A percentile compares a stretch with the other conserved stretches of the same genome.
Evolutionary conservation across 1,139 yeast species (phyloP).

Genomic region (Yarrowia galli): DNA sequence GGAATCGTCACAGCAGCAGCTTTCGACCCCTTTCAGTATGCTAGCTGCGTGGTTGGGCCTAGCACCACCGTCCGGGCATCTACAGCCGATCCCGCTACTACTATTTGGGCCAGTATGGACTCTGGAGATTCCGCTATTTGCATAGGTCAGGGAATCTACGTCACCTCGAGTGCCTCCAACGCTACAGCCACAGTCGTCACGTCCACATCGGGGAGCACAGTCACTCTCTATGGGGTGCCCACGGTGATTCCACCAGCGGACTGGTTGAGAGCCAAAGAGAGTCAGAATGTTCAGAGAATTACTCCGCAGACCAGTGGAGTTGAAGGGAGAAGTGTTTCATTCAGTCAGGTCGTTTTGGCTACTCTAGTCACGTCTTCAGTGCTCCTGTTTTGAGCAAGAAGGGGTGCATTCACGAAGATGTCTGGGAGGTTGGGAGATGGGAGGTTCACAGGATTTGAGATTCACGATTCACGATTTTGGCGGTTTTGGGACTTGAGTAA

Average conservation of each 20-base stretch:
- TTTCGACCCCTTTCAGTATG: conserved; percentile 19
- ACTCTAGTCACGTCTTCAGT: background rate
- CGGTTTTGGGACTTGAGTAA: no score
- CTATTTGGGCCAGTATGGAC: conserved; percentile 18
- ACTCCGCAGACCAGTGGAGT: conserved; percentile 2
- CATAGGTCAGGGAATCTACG: conserved; percentile 1
- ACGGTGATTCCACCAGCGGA: conserved; percentile 7
- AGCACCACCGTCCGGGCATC: background rate
- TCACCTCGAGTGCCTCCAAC: background rate
- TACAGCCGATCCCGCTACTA: background rate
- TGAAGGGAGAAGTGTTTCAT: background rate
- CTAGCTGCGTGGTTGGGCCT: conserved; percentile 7
- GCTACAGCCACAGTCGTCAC: conserved; percentile 11
- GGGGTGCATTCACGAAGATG: no score
- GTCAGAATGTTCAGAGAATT: conserved; percentile 9
- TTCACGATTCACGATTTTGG: background rate
- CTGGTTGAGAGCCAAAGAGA: conserved; percentile 27
- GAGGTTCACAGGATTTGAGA: background rate
- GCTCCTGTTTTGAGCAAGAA: background rate
- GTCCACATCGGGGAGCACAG: conserved; percentile 1
- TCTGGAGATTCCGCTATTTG: conserved; percentile 6
- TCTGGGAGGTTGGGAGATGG: background rate
- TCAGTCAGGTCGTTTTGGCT: background rate
- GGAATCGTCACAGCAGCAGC: conserved; percentile 29
- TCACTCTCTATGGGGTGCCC: conserved; percentile 10